Evolutionary conservation across 805 yeast genomes (phyloP), one percentile per base, ranked within the genome.

Genomic region (Danielozyma ontarioensis): DNA sequence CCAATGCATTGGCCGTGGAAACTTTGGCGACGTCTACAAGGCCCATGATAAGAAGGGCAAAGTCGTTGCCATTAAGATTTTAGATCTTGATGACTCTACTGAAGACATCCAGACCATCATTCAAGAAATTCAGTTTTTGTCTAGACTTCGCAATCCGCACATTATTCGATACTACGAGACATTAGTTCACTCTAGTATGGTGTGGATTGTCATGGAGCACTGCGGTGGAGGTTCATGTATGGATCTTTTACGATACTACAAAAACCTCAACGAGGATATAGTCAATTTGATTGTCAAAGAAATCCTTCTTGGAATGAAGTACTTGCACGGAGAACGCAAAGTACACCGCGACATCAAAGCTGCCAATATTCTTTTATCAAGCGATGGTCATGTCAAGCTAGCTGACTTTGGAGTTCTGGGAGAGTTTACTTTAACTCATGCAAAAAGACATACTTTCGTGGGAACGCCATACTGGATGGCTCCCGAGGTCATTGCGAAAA

Each of bases 381-480:
- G 68, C 3, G 50, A 51, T 3, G 96, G 95, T 0, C 62, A 65
- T 18, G 76, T 89, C 25, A 90, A 89, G 53, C 60, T 89, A 21
- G 96, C 88, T 0, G 97, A 90, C 60, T 89, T 89, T 64, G 97
- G 97, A 1, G 96, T 89, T 3, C 78, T 90, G 47, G 93, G 93
- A 0, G 93, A 87, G 55, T 67, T 89, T 17, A 72, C 80, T 14
- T 59, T 67, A 28, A 70, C 82, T 1, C 57, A 56, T 33, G 57
- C 64, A 15, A 68, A 68, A 39, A 73, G 80, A 42, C 76, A 74
- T 35, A 85, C 96, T 0, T 81, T 89, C 68, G 96, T 88, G 33
- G 97, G 97, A 1, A 88, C 97, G 0, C 96, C 97, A 11, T 86
- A 77, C 57, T 89, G 97, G 97, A 89, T 90, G 97, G 98, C 98